A percentile compares a stretch with the other conserved stretches of the same genome.
Conservation (phyloP, 768 basidiomycete genomes). For the Amanita pseudoporphyria region DNA sequence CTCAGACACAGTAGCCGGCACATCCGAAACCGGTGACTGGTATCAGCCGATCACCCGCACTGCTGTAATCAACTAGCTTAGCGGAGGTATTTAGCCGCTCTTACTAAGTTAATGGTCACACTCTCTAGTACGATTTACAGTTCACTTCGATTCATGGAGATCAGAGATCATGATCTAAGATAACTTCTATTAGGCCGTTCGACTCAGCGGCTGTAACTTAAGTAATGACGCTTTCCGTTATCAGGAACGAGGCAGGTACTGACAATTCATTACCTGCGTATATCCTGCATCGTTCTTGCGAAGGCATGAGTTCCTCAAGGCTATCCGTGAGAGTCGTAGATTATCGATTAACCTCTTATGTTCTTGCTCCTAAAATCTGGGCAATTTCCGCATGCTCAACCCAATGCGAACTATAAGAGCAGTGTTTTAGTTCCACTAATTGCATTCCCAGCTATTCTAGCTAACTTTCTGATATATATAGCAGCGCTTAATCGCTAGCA, state of each 20-base stretch:
- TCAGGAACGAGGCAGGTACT: conserved; percentile 19
- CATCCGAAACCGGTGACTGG: neutral
- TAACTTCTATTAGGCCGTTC: conserved; percentile 25
- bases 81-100: neutral
- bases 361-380: conserved; percentile 30
- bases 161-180: conserved; percentile 23
- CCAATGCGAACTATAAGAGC: conserved; percentile 54
- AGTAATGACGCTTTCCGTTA: conserved; percentile 16
- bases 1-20: neutral
- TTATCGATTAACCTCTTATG: conserved; percentile 24
- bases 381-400: conserved; percentile 37
- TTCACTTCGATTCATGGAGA: conserved; percentile 3
- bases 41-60: neutral
- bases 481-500: conserved; percentile 13
- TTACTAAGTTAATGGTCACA: conserved; percentile 2
- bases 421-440: conserved; percentile 29
- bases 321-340: conserved; percentile 6
- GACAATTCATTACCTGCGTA: conserved; percentile 23
- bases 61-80: conserved; percentile 6
- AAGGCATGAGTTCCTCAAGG: conserved; percentile 3
- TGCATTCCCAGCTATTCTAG: conserved; percentile 28
- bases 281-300: conserved; percentile 27
- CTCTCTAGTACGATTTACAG: neutral
- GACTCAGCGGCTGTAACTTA: conserved; percentile 27
- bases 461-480: conserved; percentile 13